Conservation (phyloP, 1,284 basidiomycete genomes). For the Cutaneotrichosporon curvatum region DNA sequence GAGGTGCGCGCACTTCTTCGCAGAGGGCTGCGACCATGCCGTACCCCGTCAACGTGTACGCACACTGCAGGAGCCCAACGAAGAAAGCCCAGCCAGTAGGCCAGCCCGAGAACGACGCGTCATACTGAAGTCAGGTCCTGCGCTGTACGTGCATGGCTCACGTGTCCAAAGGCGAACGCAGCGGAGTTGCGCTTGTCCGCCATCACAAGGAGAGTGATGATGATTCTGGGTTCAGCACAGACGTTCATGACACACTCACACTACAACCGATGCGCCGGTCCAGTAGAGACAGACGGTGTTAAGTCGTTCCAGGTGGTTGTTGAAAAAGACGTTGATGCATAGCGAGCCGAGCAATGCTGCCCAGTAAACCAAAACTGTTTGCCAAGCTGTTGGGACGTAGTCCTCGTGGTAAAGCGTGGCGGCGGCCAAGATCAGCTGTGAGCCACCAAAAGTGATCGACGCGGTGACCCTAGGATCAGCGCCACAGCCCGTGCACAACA, state of each 20-base stretch:
- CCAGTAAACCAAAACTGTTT: conserved; percentile 48
- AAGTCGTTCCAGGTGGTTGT: conserved; percentile 39
- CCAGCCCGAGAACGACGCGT: conserved; percentile 16
- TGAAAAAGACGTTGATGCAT: conserved; percentile 43
- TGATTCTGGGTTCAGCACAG: conserved; percentile 28
- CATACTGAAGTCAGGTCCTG: conserved; percentile 8
- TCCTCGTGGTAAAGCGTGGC: conserved; percentile 46
- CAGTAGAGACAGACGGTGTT: conserved; percentile 48
- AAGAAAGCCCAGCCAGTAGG: conserved; percentile 15
- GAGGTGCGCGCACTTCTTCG: conserved; percentile 46
- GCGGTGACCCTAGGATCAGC: conserved; percentile 39
- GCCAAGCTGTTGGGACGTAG: conserved; percentile 46
- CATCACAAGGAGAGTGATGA: conserved; percentile 46
- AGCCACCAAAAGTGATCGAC: conserved; percentile 50
- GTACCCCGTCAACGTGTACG: conserved; percentile 44
- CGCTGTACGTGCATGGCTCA: conserved; percentile 10
- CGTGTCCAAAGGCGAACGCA: conserved; percentile 42
- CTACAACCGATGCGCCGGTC: conserved; percentile 46
- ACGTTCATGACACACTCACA: conserved; percentile 23
- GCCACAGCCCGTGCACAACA: not conserved
- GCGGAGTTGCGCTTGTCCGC: conserved; percentile 44
- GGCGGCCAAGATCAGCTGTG: conserved; percentile 49
- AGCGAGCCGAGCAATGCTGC: conserved; percentile 43
- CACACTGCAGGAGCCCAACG: conserved; percentile 29
- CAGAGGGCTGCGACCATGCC: conserved; percentile 46